Evolutionary conservation across 2,329 filamentous ascomycete species (phyloP).

Genomic region (Scytalidium lignicola): DNA sequence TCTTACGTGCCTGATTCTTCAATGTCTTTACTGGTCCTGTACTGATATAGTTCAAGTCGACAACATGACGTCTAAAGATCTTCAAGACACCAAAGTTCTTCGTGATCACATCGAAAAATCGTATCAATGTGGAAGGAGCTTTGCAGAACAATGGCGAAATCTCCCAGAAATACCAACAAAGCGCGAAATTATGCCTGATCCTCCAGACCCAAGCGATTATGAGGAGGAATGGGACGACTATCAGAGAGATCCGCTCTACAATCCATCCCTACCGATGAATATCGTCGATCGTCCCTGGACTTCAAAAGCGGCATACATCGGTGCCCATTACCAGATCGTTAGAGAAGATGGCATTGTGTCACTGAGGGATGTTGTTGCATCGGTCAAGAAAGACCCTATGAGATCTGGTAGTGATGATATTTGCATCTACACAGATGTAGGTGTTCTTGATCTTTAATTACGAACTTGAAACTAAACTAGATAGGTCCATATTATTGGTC

Average conservation of each 20-base stretch:
- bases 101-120: conserved; percentile 9
- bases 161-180: conserved; percentile 50
- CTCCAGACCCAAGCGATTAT: background rate
- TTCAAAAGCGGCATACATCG: conserved; percentile 61
- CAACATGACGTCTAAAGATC: background rate
- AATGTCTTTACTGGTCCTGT: no score
- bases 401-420: conserved; percentile 54
- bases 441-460: conserved; percentile 9
- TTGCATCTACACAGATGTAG: conserved; percentile 66
- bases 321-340: conserved; percentile 68
- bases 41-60: no score
- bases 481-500: conserved; percentile 61
- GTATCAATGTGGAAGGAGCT: background rate
- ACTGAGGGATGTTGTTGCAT: conserved; percentile 60
- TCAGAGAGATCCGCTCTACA: conserved; percentile 12
- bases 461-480: background rate
- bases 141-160: conserved; percentile 27
- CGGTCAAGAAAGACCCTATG: conserved; percentile 45
- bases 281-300: conserved; percentile 50
- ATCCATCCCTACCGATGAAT: conserved; percentile 42
- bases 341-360: conserved; percentile 69
- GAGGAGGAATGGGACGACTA: conserved; percentile 20
- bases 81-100: background rate
- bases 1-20: no score
- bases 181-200: conserved; percentile 41